Evolutionary conservation across 805 yeast genomes (phyloP), one percentile per base, ranked within the genome.

Genomic region (Naumovozyma baii): DNA sequence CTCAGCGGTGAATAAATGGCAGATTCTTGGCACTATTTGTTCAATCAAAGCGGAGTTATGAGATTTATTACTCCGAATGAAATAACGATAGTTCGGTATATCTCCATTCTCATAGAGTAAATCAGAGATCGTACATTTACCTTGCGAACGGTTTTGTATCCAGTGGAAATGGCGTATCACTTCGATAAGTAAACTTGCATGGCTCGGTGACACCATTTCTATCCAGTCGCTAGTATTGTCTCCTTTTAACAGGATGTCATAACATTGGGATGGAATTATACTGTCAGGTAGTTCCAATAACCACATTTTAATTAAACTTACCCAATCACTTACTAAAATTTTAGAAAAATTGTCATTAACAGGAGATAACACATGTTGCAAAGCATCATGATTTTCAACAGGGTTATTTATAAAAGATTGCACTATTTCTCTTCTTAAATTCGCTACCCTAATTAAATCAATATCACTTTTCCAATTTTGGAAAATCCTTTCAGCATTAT

Each of bases 231-330:
- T 16, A 30, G 17, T 26, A 16, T 34, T 20, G 9, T 28, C 15
- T 9, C 32, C 18, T 16, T 39, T 32, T 19, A 30, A 14, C 3
- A 41, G 29, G 9, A 18, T 17, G 8, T 41, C 45, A 18, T 22
- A 34, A 28, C 32, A 42, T 31, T 39, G 39, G 34, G 43, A 25
- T 10, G 55, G 51, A 2, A 51, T 33, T 18, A 78, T 54, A 19
- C 81, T 70, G 46, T 76, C 80, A 0, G 82, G 82, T 30, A 77
- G 55, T 48, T 78, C 83, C 57, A 77, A 57, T 25, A 78, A 62
- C 65, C 75, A 76, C 25, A 73, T 52, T 49, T 76, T 76, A 42
- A 76, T 58, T 15, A 74, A 61, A 39, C 69, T 67, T 3, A 62
- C 39, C 40, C 64, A 48, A 29, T 51, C 56, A 5, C 32, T 36